Evolutionary conservation across 108 stramenopile genomes (phyloP), one percentile per base, ranked within the genome.

Genomic region (Bacterosira constricta): DNA sequence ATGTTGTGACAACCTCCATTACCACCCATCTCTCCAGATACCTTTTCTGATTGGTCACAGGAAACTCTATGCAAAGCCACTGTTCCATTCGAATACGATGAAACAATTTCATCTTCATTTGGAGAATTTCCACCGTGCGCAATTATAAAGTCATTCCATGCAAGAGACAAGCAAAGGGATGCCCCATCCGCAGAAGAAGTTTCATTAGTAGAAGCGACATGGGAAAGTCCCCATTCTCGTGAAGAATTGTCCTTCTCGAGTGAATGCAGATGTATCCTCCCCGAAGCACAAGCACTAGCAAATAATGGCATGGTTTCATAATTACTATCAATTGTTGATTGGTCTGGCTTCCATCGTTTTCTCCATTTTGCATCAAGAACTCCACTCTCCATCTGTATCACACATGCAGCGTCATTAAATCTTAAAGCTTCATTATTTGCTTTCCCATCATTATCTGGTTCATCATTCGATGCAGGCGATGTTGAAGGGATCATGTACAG

Each of bases 301-400:
- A 74, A 66, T 47, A 85, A 5, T 45, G 78, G 51, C 31, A 0
- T 61, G 39, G 65, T 35, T 17, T 35, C 57, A 59, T 41, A 10
- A 26, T 4, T 42, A 49, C 23, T 15, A 45, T 30, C 46, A 10
- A 51, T 21, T 53, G 76, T 20, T 60, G 30, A 11, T 26, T 29
- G 35, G 27, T n/a, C 4, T 44, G 27, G 29, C 6, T 4, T 56
- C 29, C 27, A 6, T 35, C 49, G 34, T 67, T 58, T 30, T 41
- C 32, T 71, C 93, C 93, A 94, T 80, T 94, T 91, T 34, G 90
- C 93, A 68, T 94, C 93, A 45, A 94, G 67, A 25, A 94, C 82
- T 21, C 92, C 92, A 34, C 49, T 72, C 60, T 72, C 67, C 62
- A 65, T 79, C 26, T 67, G 21, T n/a, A 79, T 46, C 21, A 57